Evolutionary conservation across 2,329 filamentous ascomycete species (phyloP), one percentile per base, ranked within the genome.

Genomic region (Xylariaceae sp.): DNA sequence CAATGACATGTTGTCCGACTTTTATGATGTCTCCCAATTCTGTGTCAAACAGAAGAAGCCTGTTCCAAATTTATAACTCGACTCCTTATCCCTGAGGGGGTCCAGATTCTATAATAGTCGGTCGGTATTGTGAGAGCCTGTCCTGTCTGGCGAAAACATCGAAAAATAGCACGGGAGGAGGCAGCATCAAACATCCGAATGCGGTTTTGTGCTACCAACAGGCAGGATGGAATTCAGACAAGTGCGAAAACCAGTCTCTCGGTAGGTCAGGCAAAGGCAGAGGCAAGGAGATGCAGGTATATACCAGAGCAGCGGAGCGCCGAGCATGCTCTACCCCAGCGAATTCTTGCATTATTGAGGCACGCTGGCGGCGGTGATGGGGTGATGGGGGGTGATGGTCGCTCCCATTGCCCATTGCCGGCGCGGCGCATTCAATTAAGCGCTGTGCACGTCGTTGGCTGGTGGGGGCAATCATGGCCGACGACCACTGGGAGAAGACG

Each of bases 241-340:
- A 52, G 41, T 34, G 53, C 48, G 37, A 59, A 48, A 58, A 49
- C 58, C 52, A 52, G 58, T 54, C 47, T 12, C 17, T 19, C 37
- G 45, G 47, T 41, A 52, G 39, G 48, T 51, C 53, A 36, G 44
- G 41, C n/a, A n/a, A 55, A 53, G 59, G 60, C 60, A 61, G 60
- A 60, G 24, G 53, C 53, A 44, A 51, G 52, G 60, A 62, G 46
- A 43, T n/a, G n/a, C n/a, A 62, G 63, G 67, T 65, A 67, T 69
- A 66, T 66, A 65, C 54, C 56, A 63, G 47, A 61, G 58, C 53
- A 57, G 19, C 51, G 43, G 53, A 55, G 34, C 16, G 53, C 41
- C 50, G 37, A 58, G 44, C 36, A 40, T 21, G 14, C 31, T 50
- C 29, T 7, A 56, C 31, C 52, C 61, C 44, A 24, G 55, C 31